Base-by-base conservation (phyloP, 768 basidiomycete genomes). In the Tylopilus subfusipes region DNA sequence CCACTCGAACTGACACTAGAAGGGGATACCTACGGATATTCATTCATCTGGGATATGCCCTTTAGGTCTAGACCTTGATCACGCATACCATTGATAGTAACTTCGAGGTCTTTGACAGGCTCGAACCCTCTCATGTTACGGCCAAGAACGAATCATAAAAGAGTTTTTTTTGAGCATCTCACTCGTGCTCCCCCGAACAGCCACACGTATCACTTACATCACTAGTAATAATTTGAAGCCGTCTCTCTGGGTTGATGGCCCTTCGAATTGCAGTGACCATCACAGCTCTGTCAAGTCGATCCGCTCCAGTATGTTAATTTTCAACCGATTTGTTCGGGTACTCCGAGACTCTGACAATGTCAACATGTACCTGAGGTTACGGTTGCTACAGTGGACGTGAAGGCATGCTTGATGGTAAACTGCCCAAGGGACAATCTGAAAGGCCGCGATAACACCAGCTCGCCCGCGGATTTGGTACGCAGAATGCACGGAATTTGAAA, bases 1-100 rank as follows among this genome's bases (percentile, higher is more conserved):
- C 33, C 25, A 19, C 19, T 30, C 12, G 11, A 48, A 42, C n/a
- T 34, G 30, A 44, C 54, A 48, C 47, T 48, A 44, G 50, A 49
- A 64, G 52, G 50, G 50, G 8, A 29, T 24, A 38, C 38, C 54
- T 60, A 58, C 54, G 58, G 33, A 52, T 48, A 30, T 42, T 49
- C 10, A 33, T 38, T 54, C 40, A 38, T 44, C 21, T 56, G 11
- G 53, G 40, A 50, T 53, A 36, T 50, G 46, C 46, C 40, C 19
- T 22, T 47, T 36, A 36, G 29, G 36, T 36, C 38, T 24, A 45
- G 56, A 61, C 49, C 14, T 56, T 66, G 56, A 44, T 39, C 27
- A 2, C 19, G 22, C 14, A 53, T 50, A 21, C 60, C 63, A 51
- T 55, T 46, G 42, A 47, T 40, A 49, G 57, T 39, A 52, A 50